Base-by-base conservation (phyloP, 352 stramenopile species). In the Globisporangium solare region DNA sequence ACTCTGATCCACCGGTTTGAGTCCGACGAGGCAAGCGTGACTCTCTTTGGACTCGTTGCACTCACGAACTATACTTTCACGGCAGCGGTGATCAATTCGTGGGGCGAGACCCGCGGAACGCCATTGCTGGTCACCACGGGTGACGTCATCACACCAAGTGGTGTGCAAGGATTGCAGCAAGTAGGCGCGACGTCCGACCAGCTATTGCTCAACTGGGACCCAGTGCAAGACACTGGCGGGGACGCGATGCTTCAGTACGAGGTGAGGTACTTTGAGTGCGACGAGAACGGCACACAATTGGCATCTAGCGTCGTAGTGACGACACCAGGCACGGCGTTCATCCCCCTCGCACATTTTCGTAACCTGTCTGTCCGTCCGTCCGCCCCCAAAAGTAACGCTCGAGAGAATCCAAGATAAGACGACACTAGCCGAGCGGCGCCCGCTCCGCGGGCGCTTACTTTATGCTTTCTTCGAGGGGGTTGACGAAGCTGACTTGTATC, bases 171-270 rank as follows among this genome's bases (percentile, higher is more conserved):
- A 13, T 20, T 86, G 4, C 7, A 61, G 10, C 12, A 66, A 0
- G 35, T 69, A 8, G 69, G 60, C 7, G 37, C 63, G 0, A 71
- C 73, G 0, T 79, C 70, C 49, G 73, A 73, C 27, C 59, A 64
- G n/a, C 43, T 88, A 20, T 20, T 39, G 6, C 60, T 88, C 3
- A 39, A 39, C 8, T 88, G 78, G 78, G 51, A 70, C 13, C 6
- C 22, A 0, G 66, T 82, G 21, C 20, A 59, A 17, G 68, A 86
- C 54, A 79, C 58, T 2, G 78, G 78, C 10, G 78, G 78, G 12
- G 78, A 88, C 32, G 7, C 22, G 0, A 17, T n/a, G 13, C 49
- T 86, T 11, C 59, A 66, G 47, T 88, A 85, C 37, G 45, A 75
- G 2, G 59, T 86, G n/a, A 67, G 40, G 3, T 88, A 73, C 17